phyloP scores from a whole-genome alignment of 257 asterid species.

The Prunella vulgaris region DNA sequence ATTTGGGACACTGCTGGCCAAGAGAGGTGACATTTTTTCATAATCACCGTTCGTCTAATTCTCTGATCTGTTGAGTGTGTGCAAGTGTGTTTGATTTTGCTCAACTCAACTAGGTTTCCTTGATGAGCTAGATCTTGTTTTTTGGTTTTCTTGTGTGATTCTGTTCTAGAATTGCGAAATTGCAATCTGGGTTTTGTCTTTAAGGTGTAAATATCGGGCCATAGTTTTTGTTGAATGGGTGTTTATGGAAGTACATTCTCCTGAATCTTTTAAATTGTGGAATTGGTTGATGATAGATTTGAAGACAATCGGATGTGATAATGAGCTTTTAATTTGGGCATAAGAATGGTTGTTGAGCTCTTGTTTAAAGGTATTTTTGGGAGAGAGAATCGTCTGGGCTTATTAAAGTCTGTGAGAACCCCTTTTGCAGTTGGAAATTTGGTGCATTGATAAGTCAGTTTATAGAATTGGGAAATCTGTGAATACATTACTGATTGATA shows the following conservation, averaged over 20 bases:
- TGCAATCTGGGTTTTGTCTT: conserved; percentile 8
- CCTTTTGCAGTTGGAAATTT: not conserved
- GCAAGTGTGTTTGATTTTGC: not conserved
- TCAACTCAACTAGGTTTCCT: conserved; percentile 5
- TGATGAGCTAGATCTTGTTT: conserved; percentile 18
- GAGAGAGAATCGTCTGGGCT: not conserved
- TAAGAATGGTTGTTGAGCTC: conserved; percentile 9
- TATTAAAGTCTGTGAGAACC: not conserved
- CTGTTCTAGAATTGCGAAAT: conserved; percentile 17
- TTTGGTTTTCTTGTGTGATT: not conserved
- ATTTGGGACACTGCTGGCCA: conserved; percentile 97
- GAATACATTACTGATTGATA: not conserved
- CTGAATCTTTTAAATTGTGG: not conserved
- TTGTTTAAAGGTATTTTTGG: not conserved
- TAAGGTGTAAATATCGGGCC: conserved; percentile 6
- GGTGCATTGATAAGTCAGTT: not conserved
- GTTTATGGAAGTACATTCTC: conserved; percentile 1
- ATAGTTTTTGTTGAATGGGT: not conserved
- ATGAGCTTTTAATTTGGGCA: conserved; percentile 15
- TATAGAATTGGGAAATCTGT: not conserved
- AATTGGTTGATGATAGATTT: conserved; percentile 28
- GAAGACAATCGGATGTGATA: conserved; percentile 9
- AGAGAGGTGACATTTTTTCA: conserved; percentile 50
- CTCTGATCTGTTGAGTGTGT: conserved; percentile 29
- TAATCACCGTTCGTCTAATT: not conserved